phyloP scores from a whole-genome alignment of 805 yeast genomes.

The Candida dajiaensis region DNA sequence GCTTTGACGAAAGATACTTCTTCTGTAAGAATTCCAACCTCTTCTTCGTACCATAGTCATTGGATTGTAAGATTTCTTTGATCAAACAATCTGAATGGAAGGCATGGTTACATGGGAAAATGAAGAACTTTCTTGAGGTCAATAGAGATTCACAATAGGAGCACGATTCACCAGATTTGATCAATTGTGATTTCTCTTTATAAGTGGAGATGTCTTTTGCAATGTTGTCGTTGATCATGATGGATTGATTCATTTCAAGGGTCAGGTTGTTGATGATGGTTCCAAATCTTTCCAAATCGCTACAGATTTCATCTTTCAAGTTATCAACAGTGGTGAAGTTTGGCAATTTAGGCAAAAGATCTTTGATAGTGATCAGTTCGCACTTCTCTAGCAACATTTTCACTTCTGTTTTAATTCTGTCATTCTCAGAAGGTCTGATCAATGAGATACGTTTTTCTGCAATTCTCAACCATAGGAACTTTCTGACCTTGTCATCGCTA shows the following conservation, averaged over 20 bases:
- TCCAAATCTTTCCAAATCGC: slow-evolving; percentile 72
- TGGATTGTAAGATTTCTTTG: slow-evolving; percentile 49
- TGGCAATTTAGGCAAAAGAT: slow-evolving; percentile 78
- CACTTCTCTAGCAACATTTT: slow-evolving; percentile 37
- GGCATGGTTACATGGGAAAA: slow-evolving; percentile 86
- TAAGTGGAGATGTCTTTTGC: slow-evolving; percentile 50
- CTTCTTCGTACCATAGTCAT: slow-evolving; percentile 62
- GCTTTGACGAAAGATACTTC: slow-evolving; percentile 25
- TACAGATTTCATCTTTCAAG: slow-evolving; percentile 76
- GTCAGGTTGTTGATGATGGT: slow-evolving; percentile 58
- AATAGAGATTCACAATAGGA: slow-evolving; percentile 62
- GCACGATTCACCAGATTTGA: slow-evolving; percentile 85
- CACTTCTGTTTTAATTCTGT: slow-evolving; percentile 24
- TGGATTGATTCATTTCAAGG: slow-evolving; percentile 69
- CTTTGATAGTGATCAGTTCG: slow-evolving; percentile 62
- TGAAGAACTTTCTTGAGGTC: slow-evolving; percentile 64
- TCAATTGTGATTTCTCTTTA: slow-evolving; percentile 51
- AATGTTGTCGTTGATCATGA: slow-evolving; percentile 54
- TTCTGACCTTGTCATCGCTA: slow-evolving; percentile 48
- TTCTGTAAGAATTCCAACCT: slow-evolving; percentile 46
- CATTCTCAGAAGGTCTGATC: slow-evolving; percentile 23
- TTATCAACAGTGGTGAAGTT: slow-evolving; percentile 76
- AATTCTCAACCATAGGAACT: slow-evolving; percentile 69
- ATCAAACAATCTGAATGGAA: slow-evolving; percentile 88
- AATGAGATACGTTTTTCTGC: slow-evolving; percentile 26